A percentile compares a stretch with the other conserved stretches of the same genome.
Evolutionary conservation across 495 filamentous ascomycete genomes (phyloP).

Genomic region (Trichoderma erinaceum): DNA sequence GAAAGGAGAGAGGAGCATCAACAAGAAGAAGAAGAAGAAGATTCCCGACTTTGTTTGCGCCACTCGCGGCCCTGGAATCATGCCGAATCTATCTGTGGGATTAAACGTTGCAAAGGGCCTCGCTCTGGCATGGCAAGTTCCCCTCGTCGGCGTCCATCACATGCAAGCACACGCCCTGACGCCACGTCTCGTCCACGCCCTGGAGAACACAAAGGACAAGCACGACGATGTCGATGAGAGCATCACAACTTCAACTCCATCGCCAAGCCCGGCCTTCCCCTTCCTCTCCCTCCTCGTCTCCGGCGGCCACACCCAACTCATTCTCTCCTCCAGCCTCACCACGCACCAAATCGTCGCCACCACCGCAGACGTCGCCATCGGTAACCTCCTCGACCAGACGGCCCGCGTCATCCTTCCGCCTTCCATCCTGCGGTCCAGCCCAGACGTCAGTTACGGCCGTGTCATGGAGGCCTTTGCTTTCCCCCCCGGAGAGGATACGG

Average conservation of each 20-base stretch:
- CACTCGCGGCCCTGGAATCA: conserved; percentile 88
- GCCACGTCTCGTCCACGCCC: conserved; percentile 65
- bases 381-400: conserved; percentile 78
- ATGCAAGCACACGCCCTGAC: conserved; percentile 97
- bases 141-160: conserved; percentile 81
- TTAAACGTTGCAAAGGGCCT: conserved; percentile 85
- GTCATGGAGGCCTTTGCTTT: conserved; percentile 75
- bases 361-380: conserved; percentile 69
- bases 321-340: conserved; percentile 57
- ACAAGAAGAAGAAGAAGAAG: conserved; percentile 20
- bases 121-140: conserved; percentile 72
- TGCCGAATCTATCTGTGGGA: conserved; percentile 63
- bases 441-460: conserved; percentile 70
- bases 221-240: not conserved
- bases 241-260: not conserved
- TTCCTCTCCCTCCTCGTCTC: conserved; percentile 88
- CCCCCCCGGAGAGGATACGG: conserved; percentile 31
- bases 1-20: conserved; percentile 6
- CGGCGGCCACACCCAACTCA: conserved; percentile 84
- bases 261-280: conserved; percentile 49
- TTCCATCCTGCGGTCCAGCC: conserved; percentile 33
- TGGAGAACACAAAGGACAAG: conserved; percentile 29
- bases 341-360: conserved; percentile 67
- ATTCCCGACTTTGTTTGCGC: conserved; percentile 74
- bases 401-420: conserved; percentile 66